Base-by-base conservation (phyloP, 2,329 filamentous ascomycete genomes). In the Pseudocercospora pini-densiflorae region DNA sequence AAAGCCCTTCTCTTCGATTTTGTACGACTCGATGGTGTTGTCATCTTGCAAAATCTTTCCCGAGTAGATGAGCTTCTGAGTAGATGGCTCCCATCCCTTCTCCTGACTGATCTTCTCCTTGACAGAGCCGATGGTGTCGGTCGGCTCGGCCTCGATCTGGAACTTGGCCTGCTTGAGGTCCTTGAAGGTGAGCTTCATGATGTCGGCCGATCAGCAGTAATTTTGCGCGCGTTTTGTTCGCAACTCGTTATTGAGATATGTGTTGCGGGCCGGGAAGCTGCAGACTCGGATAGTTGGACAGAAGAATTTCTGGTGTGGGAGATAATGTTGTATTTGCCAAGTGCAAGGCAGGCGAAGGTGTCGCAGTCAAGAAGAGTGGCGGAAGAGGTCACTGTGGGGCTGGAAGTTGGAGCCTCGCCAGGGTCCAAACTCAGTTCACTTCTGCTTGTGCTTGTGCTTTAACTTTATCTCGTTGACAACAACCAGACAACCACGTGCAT, bases 121-220 rank as follows among this genome's bases (percentile, higher is more conserved):
- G 77, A 99, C 89, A 68, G 90, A 84, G 70, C 90, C 92, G 79
- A 99, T 92, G 80, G 92, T 92, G 79, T 97, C 94, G 72, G 91
- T 90, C 70, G 94, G 92, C 81, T 98, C 94, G 77, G 93, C 92
- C 74, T 98, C 94, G 85, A 99, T 91, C 77, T 90, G 89, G 83
- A 99, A 99, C 86, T 97, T 97, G 81, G 97, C 92, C 82, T 98
- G 95, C 86, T 97, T 98, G 77, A 99, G 87, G 85, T 99, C 95
- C 83, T 90, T 91, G 85, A 92, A 91, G 67, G 88, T 89, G 82
- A 90, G 86, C 86, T 89, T 89, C 88, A 90, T 90, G 69, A 90
- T 90, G 69, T 36, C 70, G 74, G 66, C 36, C 64, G 47, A 40
- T 36, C 62, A 58, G 62, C 64, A 60, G 55, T 27, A 40, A 29